These are phyloP conservation scores for Saccharomyces kudriavzevii DNA, from an alignment of 805 yeast genomes.

Conservation along the genomic window DNA sequence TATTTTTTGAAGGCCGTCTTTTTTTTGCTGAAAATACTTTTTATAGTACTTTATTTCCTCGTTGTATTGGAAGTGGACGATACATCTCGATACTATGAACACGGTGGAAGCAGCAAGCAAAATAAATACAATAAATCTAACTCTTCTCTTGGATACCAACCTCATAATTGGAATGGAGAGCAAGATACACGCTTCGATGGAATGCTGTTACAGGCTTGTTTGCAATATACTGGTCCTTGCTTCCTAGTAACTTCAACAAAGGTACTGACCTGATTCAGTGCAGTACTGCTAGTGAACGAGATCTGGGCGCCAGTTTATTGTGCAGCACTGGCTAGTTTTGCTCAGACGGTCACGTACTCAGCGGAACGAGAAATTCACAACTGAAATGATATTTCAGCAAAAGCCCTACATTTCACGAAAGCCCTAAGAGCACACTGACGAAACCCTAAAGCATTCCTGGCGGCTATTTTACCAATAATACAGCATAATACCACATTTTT, in stretches of 20 bases:
- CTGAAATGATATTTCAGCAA: neutral
- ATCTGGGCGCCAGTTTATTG: neutral
- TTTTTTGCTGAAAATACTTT: conserved; percentile 18
- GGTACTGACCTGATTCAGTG: neutral
- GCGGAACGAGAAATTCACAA: neutral
- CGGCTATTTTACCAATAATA: neutral
- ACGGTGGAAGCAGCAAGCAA: conserved; percentile 7
- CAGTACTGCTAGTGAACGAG: neutral
- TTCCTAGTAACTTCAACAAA: neutral
- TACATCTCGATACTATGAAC: conserved; percentile 10
- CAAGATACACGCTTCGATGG: neutral
- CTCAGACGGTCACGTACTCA: neutral
- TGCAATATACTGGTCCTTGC: neutral
- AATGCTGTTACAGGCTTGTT: neutral
- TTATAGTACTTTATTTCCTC: conserved; percentile 26
- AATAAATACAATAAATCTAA: conserved; percentile 10
- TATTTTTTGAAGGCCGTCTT: conserved; percentile 18
- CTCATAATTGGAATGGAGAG: conserved; percentile 7
- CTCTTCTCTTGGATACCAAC: conserved; percentile 20
- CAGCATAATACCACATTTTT: neutral
- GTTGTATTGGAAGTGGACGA: conserved; percentile 26
- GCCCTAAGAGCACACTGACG: neutral
- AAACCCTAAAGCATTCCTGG: neutral
- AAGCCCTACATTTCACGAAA: neutral
- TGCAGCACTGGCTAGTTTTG: neutral